Evolutionary conservation across 768 basidiomycete genomes (phyloP).

Genomic region (Sporobolomyces phaffii): DNA sequence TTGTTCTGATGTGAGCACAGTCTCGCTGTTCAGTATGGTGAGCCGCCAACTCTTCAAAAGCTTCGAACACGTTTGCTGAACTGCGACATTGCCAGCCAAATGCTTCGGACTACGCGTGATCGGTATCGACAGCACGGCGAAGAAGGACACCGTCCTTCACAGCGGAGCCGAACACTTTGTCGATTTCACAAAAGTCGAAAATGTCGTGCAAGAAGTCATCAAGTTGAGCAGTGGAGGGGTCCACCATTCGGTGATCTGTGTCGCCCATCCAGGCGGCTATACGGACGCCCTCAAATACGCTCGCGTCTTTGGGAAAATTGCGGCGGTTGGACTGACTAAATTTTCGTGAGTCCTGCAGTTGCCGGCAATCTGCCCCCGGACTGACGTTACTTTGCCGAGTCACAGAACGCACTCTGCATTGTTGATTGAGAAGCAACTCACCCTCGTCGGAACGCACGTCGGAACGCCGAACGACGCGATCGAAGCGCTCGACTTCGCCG

Average conservation of each 20-base stretch:
- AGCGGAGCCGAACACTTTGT: constrained; percentile 36
- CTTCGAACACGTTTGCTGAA: too few relatives aligned
- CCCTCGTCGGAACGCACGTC: constrained; percentile 27
- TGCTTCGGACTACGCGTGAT: constrained; percentile 32
- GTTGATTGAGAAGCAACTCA: constrained; percentile 12
- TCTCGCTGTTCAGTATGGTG: constrained; percentile 1
- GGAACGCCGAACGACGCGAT: constrained; percentile 19
- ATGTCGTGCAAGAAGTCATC: constrained; percentile 32
- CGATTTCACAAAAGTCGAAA: constrained; percentile 26
- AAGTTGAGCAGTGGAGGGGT: constrained; percentile 21
- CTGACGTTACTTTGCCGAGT: background rate
- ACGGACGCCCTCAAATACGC: constrained; percentile 11
- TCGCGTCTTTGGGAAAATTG: constrained; percentile 1
- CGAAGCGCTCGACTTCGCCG: constrained; percentile 27
- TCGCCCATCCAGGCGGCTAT: background rate
- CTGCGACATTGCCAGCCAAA: constrained; percentile 13
- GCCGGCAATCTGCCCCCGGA: background rate
- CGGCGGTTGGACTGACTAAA: constrained; percentile 2
- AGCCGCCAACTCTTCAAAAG: background rate
- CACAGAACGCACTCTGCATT: constrained; percentile 8
- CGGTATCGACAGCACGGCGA: constrained; percentile 30
- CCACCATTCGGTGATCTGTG: constrained; percentile 18
- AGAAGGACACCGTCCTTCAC: constrained; percentile 6
- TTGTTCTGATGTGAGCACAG: background rate
- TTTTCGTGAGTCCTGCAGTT: constrained; percentile 22